Conservation (phyloP, 176 grass and related monocot genomes). For the Puya raimondii region DNA sequence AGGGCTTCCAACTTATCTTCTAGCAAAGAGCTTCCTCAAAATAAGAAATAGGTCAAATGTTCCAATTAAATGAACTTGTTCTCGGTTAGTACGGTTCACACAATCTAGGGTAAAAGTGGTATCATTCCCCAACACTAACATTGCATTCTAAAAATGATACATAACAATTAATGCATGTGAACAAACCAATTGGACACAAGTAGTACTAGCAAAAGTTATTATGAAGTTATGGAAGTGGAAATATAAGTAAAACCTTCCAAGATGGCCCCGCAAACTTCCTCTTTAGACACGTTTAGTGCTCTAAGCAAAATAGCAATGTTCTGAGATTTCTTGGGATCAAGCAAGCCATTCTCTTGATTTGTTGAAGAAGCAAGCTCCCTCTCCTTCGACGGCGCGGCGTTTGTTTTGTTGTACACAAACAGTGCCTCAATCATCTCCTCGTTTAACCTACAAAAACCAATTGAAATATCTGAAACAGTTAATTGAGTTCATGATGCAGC, state of each 20-base stretch:
- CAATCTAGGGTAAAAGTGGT: no score
- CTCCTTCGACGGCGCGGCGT: conserved; percentile 11
- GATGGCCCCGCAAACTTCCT: conserved; percentile 43
- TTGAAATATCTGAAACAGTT: neutral
- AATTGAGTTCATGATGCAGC: neutral
- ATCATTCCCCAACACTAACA: no score
- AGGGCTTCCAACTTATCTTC: no score
- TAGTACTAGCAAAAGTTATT: neutral
- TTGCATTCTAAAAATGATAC: no score
- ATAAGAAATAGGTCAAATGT: no score
- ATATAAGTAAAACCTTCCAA: conserved; percentile 35
- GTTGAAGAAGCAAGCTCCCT: neutral
- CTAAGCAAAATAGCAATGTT: conserved; percentile 74
- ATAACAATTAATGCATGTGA: neutral
- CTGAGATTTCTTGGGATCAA: conserved; percentile 61
- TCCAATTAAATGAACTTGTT: no score
- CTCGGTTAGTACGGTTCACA: no score
- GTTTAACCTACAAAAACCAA: conserved; percentile 42
- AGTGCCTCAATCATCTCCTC: conserved; percentile 68
- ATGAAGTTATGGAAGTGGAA: neutral
- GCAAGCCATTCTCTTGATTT: conserved; percentile 45
- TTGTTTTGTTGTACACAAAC: conserved; percentile 26
- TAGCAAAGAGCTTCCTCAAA: no score
- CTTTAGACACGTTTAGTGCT: conserved; percentile 45
- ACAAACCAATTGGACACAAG: neutral